Evolutionary conservation across 2,329 filamentous ascomycete genomes (phyloP).

Genomic region (Graphilbum fragrans): DNA sequence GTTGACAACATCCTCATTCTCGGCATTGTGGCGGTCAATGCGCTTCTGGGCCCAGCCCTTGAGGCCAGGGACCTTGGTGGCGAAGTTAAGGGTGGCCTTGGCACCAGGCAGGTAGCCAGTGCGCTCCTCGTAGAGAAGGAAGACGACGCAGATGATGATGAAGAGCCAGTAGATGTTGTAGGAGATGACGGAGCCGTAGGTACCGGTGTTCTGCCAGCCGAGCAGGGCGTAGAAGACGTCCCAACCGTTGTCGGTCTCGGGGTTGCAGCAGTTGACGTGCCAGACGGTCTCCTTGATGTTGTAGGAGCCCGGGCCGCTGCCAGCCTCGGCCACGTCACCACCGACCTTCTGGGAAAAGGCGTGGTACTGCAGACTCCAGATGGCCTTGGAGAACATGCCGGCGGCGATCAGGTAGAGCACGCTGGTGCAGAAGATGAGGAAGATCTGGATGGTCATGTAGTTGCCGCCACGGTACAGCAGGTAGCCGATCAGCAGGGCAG

Average conservation of each 20-base stretch:
- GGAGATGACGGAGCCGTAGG: constrained; percentile 73
- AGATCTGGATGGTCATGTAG: constrained; percentile 21
- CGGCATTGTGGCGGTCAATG: constrained; percentile 8
- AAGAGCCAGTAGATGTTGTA: constrained; percentile 83
- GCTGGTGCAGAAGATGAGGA: constrained; percentile 66
- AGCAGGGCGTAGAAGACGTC: constrained; percentile 78
- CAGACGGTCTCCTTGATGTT: constrained; percentile 65
- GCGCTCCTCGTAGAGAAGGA: constrained; percentile 55
- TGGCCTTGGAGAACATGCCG: constrained; percentile 61
- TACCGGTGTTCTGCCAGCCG: constrained; percentile 81
- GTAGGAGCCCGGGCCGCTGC: constrained; percentile 59
- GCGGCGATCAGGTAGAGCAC: constrained; percentile 72
- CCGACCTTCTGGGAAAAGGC: constrained; percentile 34
- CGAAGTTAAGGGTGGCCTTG: constrained; percentile 3
- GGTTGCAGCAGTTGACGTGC: constrained; percentile 79
- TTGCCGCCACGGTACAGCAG: constrained; percentile 46
- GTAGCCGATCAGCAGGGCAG: constrained; percentile 57
- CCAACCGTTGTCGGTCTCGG: constrained; percentile 65
- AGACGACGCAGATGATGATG: constrained; percentile 31
- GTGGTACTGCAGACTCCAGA: constrained; percentile 61
- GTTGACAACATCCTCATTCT: constrained; percentile 7
- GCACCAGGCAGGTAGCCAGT: constrained; percentile 34
- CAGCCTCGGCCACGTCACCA: constrained; percentile 34
- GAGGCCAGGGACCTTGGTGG: constrained; percentile 8
- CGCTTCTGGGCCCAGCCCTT: constrained; percentile 10